Percentiles rank a stretch among this genome's conserved stretches.
phyloP scores from a whole-genome alignment of 495 filamentous ascomycete species.

The Talaromyces wortmannii region DNA sequence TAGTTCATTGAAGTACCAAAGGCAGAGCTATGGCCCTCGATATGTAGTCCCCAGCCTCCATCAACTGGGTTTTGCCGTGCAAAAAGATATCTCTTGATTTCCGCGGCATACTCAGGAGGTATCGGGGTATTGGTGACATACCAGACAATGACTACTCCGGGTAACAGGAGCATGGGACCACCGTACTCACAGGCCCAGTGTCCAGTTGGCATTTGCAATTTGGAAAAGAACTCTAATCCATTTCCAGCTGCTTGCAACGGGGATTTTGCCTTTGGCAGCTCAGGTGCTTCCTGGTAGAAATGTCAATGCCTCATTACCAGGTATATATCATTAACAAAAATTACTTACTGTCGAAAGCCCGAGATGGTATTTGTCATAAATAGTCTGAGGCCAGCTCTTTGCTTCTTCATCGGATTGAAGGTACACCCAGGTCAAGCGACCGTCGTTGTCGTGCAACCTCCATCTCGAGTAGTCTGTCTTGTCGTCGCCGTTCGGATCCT shows the following conservation, averaged over 20 bases:
- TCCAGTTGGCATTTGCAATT: slow-evolving; percentile 79
- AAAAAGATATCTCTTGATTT: slow-evolving; percentile 92
- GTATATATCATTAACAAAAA: background rate
- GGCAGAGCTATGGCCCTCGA: slow-evolving; percentile 87
- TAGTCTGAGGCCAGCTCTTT: slow-evolving; percentile 75
- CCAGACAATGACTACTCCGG: slow-evolving; percentile 79
- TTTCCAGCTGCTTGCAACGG: slow-evolving; percentile 75
- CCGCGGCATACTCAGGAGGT: slow-evolving; percentile 69
- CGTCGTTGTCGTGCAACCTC: slow-evolving; percentile 75
- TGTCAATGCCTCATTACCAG: background rate
- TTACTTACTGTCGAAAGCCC: slow-evolving; percentile 57
- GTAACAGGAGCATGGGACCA: slow-evolving; percentile 80
- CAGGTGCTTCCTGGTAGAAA: slow-evolving; percentile 56
- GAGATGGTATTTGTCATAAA: slow-evolving; percentile 77
- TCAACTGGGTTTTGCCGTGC: slow-evolving; percentile 80
- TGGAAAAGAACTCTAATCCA: slow-evolving; percentile 81
- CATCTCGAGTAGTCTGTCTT: slow-evolving; percentile 75
- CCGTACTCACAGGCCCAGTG: slow-evolving; percentile 98
- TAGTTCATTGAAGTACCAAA: slow-evolving; percentile 93
- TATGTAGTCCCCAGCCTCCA: slow-evolving; percentile 95
- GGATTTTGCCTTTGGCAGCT: slow-evolving; percentile 60
- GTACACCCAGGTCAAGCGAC: slow-evolving; percentile 91
- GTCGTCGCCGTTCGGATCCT: slow-evolving; percentile 32
- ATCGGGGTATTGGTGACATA: slow-evolving; percentile 88
- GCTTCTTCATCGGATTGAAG: slow-evolving; percentile 69